phyloP scores from a whole-genome alignment of 495 filamentous ascomycete species.

The Rusavskia elegans region DNA sequence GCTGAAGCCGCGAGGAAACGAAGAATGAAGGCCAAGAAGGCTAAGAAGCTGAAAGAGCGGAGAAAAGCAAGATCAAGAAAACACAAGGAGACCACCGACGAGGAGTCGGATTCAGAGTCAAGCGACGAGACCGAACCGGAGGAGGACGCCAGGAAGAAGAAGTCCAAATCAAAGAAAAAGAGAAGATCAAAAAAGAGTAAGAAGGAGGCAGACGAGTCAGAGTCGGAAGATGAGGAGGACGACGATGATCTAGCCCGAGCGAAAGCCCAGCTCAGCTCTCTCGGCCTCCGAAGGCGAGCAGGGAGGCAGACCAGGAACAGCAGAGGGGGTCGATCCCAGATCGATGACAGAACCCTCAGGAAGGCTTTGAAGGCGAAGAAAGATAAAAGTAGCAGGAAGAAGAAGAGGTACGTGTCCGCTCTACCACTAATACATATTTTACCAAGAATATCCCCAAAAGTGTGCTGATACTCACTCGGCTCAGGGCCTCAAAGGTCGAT shows the following conservation, averaged over 20 bases:
- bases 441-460: too few species aligned
- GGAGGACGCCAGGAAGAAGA: conserved; percentile 21
- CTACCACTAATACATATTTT: conserved; percentile 4
- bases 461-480: conserved; percentile 11
- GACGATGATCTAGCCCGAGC: not conserved
- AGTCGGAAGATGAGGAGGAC: conserved; percentile 13
- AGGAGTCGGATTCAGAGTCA: conserved; percentile 21
- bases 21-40: conserved; percentile 34
- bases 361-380: conserved; percentile 25
- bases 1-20: conserved; percentile 16
- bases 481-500: conserved; percentile 47
- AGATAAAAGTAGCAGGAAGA: conserved; percentile 29
- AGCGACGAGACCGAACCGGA: conserved; percentile 19
- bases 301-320: not conserved
- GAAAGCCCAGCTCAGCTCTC: conserved; percentile 1
- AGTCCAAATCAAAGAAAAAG: conserved; percentile 15
- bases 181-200: conserved; percentile 13
- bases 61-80: conserved; percentile 27
- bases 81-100: conserved; percentile 17
- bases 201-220: conserved; percentile 11
- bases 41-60: conserved; percentile 26
- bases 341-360: conserved; percentile 27
- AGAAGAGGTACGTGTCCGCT: conserved; percentile 18
- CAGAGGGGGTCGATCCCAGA: not conserved
- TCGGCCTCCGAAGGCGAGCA: not conserved